Evolutionary conservation across 83 land plant species (phyloP).

Genomic region (Picea engelmannii): DNA sequence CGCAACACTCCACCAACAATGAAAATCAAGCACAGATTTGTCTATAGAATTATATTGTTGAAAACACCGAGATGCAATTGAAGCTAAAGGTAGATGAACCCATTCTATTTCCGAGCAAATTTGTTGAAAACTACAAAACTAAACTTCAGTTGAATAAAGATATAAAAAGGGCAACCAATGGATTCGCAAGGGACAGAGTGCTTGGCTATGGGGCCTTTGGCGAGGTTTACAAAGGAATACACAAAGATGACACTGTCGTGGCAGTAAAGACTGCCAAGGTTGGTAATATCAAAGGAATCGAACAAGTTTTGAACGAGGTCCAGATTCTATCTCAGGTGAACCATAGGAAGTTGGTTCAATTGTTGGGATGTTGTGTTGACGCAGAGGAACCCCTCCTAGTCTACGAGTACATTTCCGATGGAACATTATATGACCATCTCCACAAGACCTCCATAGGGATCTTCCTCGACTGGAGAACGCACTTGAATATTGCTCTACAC

Average conservation of each 20-base stretch:
- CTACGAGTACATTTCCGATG: too few relatives aligned
- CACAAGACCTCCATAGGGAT: slow-evolving; percentile 12
- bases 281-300: slow-evolving; percentile 58
- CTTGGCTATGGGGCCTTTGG: slow-evolving; percentile 76
- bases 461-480: slow-evolving; percentile 24
- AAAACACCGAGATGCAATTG: too few relatives aligned
- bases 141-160: slow-evolving; percentile 27
- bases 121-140: too few relatives aligned
- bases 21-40: too few relatives aligned
- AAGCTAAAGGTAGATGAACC: too few relatives aligned
- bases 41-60: too few relatives aligned
- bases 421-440: slow-evolving; percentile 51
- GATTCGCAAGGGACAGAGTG: slow-evolving; percentile 45
- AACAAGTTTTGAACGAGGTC: slow-evolving; percentile 66
- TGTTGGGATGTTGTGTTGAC: slow-evolving; percentile 72
- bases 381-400: too few relatives aligned
- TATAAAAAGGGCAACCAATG: slow-evolving; percentile 61
- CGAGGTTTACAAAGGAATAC: slow-evolving; percentile 72
- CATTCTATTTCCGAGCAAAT: too few relatives aligned
- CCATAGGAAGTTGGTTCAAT: slow-evolving; percentile 59
- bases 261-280: slow-evolving; percentile 68
- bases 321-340: slow-evolving; percentile 66
- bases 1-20: too few relatives aligned
- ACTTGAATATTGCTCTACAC: slow-evolving; percentile 33
- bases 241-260: slow-evolving; percentile 62